Evolutionary conservation across 257 asterid species (phyloP).

Genomic region (Fraxinus pennsylvanica): DNA sequence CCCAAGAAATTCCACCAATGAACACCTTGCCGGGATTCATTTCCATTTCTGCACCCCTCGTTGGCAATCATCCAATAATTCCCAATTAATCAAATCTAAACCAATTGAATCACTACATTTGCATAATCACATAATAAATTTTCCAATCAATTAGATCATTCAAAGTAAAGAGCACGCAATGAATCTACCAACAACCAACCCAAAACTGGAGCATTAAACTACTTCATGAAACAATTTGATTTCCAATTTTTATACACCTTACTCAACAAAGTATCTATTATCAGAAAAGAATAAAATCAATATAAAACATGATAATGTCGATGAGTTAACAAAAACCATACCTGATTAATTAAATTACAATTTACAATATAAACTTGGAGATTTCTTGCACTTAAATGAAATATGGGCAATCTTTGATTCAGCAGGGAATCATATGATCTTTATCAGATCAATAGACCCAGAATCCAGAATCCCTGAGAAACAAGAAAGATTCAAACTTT

Average conservation of each 20-base stretch:
- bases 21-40: constrained; percentile 83
- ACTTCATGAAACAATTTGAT: constrained; percentile 19
- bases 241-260: constrained; percentile 7
- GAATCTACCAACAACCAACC: constrained; percentile 45
- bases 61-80: constrained; percentile 32
- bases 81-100: constrained; percentile 22
- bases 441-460: constrained; percentile 69
- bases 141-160: no score
- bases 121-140: neutral
- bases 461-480: constrained; percentile 48
- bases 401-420: constrained; percentile 29
- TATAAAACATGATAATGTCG: constrained; percentile 46
- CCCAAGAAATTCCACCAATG: constrained; percentile 98
- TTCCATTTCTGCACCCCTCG: constrained; percentile 63
- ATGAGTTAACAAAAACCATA: constrained; percentile 41
- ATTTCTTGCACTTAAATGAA: constrained; percentile 35
- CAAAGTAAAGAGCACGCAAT: constrained; percentile 13
- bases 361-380: constrained; percentile 39
- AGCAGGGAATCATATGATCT: constrained; percentile 57
- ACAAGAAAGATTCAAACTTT: constrained; percentile 45
- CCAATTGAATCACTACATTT: constrained; percentile 19
- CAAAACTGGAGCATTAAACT: constrained; percentile 31
- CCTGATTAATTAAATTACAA: constrained; percentile 31
- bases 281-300: constrained; percentile 30
- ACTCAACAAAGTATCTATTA: constrained; percentile 23